Percentiles rank a stretch among this genome's conserved stretches.
Conservation (phyloP, 495 filamentous ascomycete species). For the Penicillium coffeae region DNA sequence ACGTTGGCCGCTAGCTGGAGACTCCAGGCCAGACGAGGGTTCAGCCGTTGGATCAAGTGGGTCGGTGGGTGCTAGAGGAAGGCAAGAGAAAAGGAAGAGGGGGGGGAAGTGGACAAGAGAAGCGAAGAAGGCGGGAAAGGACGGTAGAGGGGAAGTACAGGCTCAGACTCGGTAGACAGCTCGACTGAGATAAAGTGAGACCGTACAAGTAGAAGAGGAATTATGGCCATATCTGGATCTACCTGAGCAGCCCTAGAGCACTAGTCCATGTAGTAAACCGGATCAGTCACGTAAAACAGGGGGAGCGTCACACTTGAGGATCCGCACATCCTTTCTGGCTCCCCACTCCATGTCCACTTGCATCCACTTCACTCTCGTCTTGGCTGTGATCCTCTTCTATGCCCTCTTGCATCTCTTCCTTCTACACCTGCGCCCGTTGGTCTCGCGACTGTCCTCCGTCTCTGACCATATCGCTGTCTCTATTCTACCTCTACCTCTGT, state of each 20-base stretch:
- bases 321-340: not conserved
- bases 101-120: not conserved
- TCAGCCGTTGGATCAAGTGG: slow-evolving; percentile 31
- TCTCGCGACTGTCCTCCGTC: not conserved
- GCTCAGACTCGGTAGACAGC: not conserved
- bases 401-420: not conserved
- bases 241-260: no score
- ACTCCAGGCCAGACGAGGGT: slow-evolving; percentile 14
- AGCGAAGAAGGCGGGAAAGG: not conserved
- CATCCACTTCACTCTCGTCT: not conserved
- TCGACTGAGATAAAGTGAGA: not conserved
- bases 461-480: not conserved
- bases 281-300: not conserved
- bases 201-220: not conserved
- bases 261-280: not conserved
- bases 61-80: slow-evolving; percentile 12
- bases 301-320: not conserved
- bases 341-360: slow-evolving; percentile 8
- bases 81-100: not conserved
- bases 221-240: not conserved
- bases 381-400: not conserved
- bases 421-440: not conserved
- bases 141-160: not conserved
- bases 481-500: not conserved
- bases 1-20: slow-evolving; percentile 16